These are phyloP conservation scores for Cylindrotheca fusiformis DNA, from an alignment of 108 stramenopile species.

Conservation along the genomic window DNA sequence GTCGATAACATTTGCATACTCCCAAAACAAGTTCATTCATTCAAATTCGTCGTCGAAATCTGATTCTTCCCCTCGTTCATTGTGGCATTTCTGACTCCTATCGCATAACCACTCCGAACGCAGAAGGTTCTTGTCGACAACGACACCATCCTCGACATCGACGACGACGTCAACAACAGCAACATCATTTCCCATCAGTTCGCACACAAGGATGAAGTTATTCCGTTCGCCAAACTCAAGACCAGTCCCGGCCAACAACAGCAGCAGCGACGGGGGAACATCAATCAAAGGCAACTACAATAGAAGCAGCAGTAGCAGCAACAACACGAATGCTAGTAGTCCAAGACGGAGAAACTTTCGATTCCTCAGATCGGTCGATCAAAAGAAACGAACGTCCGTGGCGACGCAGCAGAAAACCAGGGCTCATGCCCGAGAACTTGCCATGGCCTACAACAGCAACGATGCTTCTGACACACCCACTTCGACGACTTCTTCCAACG, in stretches of 20 bases:
- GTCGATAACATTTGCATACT: too few species aligned
- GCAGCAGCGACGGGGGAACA: background rate
- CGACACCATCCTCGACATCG: too few species aligned
- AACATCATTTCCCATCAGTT: too few species aligned
- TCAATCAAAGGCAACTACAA: background rate
- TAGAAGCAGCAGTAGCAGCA: background rate
- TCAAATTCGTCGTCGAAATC: too few species aligned
- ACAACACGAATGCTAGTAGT: background rate
- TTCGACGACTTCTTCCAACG: background rate
- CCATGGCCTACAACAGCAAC: conserved; percentile 16
- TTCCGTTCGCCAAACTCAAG: background rate
- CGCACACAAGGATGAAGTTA: conserved; percentile 1
- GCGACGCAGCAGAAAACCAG: conserved; percentile 7
- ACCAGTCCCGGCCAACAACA: background rate
- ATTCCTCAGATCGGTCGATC: conserved; percentile 20
- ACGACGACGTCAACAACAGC: too few species aligned
- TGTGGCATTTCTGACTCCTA: too few species aligned
- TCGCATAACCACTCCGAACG: too few species aligned
- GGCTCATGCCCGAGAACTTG: conserved; percentile 32
- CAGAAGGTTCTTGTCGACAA: too few species aligned
- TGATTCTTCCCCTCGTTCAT: too few species aligned
- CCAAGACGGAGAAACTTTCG: conserved; percentile 33
- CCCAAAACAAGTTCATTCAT: too few species aligned
- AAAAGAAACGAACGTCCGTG: conserved; percentile 2
- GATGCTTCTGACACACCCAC: conserved; percentile 5